Evolutionary conservation across 225 moss, liverwort and hornwort species (phyloP), one percentile per base, ranked within the genome.

Genomic region (Physcomitrellopsis africana): DNA sequence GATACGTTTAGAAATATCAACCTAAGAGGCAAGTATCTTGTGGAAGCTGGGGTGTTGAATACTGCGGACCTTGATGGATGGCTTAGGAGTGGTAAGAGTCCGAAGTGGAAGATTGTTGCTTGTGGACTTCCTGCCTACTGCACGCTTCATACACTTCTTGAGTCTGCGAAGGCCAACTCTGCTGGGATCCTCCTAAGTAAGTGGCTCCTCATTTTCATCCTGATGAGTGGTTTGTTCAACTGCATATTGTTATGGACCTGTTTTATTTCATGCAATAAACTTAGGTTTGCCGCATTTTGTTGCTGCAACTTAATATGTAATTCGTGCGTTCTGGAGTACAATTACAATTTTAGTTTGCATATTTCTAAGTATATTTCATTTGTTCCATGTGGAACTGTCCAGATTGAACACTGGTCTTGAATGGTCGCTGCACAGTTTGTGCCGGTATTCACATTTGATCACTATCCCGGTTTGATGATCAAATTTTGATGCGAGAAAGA

Each of bases 111-210:
- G 76, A 71, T 86, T 37, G 46, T 91, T 24, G 86, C 70, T 65
- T 83, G 85, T 75, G 95, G 93, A 18, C 68, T 95, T 73, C 89
- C 88, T 81, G 77, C 91, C 9, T 86, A 72, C 46, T 80, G 82
- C 56, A 64, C 77, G 58, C 74, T 95, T 63, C 84, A 88, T 67
- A 85, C 48, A 27, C 85, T 93, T 42, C 64, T 95, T 15, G 72
- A 79, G 65, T 86, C 93, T 72, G 88, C 88, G 0, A 90, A 84
- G 69, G 77, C 82, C 60, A 91, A 91, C 54, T 83, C 79, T 67
- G 10, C 57, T 8, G 95, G 91, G 23, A 64, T 95, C 16, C 79
- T 95, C 17, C 68, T 91, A 54, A 82, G 91, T 93, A 78, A 77
- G 93, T 80, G 60, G 19, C 56, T 73, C 54, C 11, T 22, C 13